These are phyloP conservation scores for Pseudogymnoascus sp. DNA, from an alignment of 2,329 filamentous ascomycete genomes.

Conservation along the genomic window DNA sequence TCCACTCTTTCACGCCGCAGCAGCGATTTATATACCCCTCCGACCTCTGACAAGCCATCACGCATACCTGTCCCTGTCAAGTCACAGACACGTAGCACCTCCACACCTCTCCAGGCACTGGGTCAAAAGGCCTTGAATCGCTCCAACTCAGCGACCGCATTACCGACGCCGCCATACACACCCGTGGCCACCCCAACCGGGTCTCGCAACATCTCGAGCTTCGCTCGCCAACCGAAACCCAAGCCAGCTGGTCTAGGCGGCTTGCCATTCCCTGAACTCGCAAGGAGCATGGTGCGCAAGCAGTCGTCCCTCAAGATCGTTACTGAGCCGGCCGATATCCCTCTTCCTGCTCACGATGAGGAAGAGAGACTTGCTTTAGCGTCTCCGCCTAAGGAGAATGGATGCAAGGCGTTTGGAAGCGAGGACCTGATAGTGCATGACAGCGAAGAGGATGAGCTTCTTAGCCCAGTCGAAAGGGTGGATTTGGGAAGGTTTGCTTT, in stretches of 20 bases:
- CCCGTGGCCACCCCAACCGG: slow-evolving; percentile 10
- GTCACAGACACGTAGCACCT: slow-evolving; percentile 13
- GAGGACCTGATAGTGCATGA: slow-evolving; percentile 45
- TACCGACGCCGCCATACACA: slow-evolving; percentile 25
- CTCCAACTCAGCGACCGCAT: slow-evolving; percentile 10
- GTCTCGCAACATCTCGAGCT: background rate
- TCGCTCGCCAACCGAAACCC: background rate
- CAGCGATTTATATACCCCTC: slow-evolving; percentile 15
- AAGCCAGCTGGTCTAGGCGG: slow-evolving; percentile 14
- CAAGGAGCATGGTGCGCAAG: background rate
- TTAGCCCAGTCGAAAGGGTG: slow-evolving; percentile 17
- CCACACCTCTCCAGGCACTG: slow-evolving; percentile 29
- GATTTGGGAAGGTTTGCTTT: background rate
- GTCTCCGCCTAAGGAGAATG: slow-evolving; percentile 16
- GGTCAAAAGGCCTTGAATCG: slow-evolving; percentile 23
- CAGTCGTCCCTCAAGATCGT: slow-evolving; percentile 18
- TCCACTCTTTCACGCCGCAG: slow-evolving; percentile 14
- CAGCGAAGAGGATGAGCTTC: slow-evolving; percentile 35
- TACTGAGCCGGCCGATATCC: slow-evolving; percentile 33
- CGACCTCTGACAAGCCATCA: slow-evolving; percentile 20
- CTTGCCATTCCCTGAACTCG: slow-evolving; percentile 25
- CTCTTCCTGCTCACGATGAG: slow-evolving; percentile 23
- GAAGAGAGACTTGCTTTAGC: slow-evolving; percentile 19
- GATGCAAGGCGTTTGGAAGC: slow-evolving; percentile 32
- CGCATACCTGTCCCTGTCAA: slow-evolving; percentile 27